Base-by-base conservation (phyloP, 441 rosid species). In the Syzygium malaccense region DNA sequence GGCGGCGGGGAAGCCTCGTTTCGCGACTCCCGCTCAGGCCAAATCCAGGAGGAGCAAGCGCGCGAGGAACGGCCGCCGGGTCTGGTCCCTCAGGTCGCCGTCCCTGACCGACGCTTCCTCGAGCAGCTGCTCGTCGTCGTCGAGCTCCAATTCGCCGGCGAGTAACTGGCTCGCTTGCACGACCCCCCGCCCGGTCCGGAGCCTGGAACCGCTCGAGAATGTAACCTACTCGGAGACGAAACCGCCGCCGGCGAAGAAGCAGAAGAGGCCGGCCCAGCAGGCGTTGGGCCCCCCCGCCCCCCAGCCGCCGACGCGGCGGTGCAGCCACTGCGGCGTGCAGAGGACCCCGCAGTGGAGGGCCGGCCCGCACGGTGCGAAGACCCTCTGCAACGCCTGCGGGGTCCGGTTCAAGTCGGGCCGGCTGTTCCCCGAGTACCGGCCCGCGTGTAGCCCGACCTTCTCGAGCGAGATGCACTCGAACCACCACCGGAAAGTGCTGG, bases 321-420 rank as follows among this genome's bases (percentile, higher is more conserved):
- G 99, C 91, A 95, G 96, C 86, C 99, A 98, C 93, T 98, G 99
- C 88, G 98, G 97, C 23, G 96, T 96, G n/a, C 96, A 94, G 64
- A 98, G 93, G 93, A 98, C 98, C 28, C 99, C 99, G 41, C 99
- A 98, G 86, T 98, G 99, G 99, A 89, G 99, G 90, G 92, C 98
- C 89, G 99, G 99, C 30, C 99, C 99, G n/a, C 88, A 90, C 15
- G 99, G 99, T 56, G 94, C 99, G 48, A 98, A 98, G 92, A 98
- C 98, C 2, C 92, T 96, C 10, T 98, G 99, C 87, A 97, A 97
- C 90, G 99, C 99, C 0, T 97, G 99, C 75, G 99, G 99, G 49
- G 99, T 98, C 85, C 92, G 99, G 91, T 97, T 89, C 89, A 98
- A 98, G 91, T 98, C 99, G 14, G 99, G 99, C 45, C 90, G 99